These are phyloP conservation scores for Monosporascus sp. DNA, from an alignment of 2,329 filamentous ascomycete genomes.

Conservation along the genomic window DNA sequence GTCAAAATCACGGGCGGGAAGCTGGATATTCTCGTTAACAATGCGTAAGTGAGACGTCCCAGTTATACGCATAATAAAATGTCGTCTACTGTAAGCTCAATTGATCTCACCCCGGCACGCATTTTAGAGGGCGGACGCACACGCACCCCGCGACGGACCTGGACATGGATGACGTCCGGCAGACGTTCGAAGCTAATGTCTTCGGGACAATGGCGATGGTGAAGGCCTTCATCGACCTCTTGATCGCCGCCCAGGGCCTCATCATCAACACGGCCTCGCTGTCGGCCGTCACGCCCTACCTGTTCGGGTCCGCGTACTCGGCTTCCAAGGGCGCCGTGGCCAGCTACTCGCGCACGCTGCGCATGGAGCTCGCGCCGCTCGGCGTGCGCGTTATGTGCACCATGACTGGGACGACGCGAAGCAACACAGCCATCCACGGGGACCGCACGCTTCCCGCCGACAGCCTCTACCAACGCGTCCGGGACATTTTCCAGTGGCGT, in stretches of 20 bases:
- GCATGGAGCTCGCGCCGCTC: conserved; percentile 45
- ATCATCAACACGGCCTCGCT: conserved; percentile 48
- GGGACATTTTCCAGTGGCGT: conserved; percentile 36
- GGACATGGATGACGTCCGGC: conserved; percentile 43
- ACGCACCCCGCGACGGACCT: conserved; percentile 44
- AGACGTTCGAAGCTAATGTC: conserved; percentile 49
- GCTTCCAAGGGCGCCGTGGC: conserved; percentile 47
- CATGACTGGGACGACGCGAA: conserved; percentile 44
- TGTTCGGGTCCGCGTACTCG: conserved; percentile 44
- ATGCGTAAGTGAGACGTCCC: conserved; percentile 35
- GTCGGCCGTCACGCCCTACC: conserved; percentile 40
- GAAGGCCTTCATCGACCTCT: conserved; percentile 38
- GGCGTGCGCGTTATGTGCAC: conserved; percentile 48
- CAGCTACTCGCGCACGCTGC: conserved; percentile 44
- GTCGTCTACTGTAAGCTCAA: background rate
- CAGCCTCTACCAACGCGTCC: conserved; percentile 40
- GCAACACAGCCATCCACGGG: conserved; percentile 36
- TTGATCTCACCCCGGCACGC: background rate
- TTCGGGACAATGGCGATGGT: conserved; percentile 50
- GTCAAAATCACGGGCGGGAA: conserved; percentile 40
- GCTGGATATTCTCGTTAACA: conserved; percentile 52
- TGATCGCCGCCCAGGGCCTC: conserved; percentile 42
- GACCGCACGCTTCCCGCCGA: conserved; percentile 33
- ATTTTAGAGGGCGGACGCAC: conserved; percentile 39
- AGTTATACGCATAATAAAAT: background rate